These are phyloP conservation scores for Sergeia podlipaevii DNA, from an alignment of 208 protist genomes.

Conservation along the genomic window DNA sequence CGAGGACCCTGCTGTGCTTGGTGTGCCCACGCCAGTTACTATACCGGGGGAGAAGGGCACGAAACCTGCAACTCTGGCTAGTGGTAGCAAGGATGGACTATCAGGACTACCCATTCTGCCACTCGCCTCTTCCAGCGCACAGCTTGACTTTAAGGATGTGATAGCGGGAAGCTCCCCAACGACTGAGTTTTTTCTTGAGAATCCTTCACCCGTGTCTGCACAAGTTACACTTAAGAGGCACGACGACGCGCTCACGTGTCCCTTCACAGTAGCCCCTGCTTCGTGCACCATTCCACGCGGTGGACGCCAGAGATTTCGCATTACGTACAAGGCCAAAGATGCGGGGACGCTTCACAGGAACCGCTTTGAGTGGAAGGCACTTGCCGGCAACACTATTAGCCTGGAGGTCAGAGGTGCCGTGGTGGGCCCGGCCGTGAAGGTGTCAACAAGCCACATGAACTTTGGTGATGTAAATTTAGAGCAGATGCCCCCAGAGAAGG, in stretches of 20 bases:
- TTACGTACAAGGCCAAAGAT: conserved; percentile 35
- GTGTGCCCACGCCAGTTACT: not conserved
- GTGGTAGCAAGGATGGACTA: not conserved
- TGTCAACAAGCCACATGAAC: conserved; percentile 56
- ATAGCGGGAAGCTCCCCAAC: conserved; percentile 19
- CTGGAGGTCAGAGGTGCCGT: conserved; percentile 44
- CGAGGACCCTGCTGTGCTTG: not conserved
- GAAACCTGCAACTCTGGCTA: not conserved
- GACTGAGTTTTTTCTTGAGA: conserved; percentile 55
- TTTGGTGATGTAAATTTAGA: conserved; percentile 83
- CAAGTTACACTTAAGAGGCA: conserved; percentile 29
- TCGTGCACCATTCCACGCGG: conserved; percentile 39
- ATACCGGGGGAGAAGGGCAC: not conserved
- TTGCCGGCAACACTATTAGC: conserved; percentile 58
- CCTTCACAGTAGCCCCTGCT: conserved; percentile 52
- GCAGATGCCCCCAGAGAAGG: conserved; percentile 15
- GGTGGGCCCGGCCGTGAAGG: conserved; percentile 41
- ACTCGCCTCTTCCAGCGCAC: not conserved
- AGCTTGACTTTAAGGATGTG: conserved; percentile 44
- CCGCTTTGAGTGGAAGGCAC: conserved; percentile 42
- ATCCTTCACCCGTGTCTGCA: conserved; percentile 75
- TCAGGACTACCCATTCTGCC: not conserved
- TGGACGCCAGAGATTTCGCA: conserved; percentile 29
- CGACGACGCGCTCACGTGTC: conserved; percentile 27
- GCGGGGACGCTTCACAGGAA: conserved; percentile 31